phyloP scores from a whole-genome alignment of 2,329 filamentous ascomycete genomes.

The Cytospora paraplurivora region DNA sequence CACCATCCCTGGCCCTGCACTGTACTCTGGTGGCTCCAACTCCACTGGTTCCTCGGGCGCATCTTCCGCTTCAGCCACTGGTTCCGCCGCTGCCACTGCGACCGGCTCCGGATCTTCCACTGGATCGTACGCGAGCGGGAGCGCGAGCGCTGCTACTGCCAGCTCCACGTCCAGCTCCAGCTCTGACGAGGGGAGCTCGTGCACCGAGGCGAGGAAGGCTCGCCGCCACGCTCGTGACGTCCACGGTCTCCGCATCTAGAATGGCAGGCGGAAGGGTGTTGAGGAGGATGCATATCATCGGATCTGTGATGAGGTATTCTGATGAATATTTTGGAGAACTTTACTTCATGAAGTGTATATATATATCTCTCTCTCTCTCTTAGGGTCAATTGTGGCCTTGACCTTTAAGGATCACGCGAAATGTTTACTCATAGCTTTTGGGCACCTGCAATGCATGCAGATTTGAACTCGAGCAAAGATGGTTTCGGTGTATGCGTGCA shows the following conservation, averaged over 20 bases:
- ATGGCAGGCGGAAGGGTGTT: background rate
- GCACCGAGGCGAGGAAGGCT: constrained; percentile 7
- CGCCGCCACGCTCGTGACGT: constrained; percentile 26
- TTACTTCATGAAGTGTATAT: constrained; percentile 21
- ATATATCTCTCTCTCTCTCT: too few species aligned
- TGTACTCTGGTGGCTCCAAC: constrained; percentile 30
- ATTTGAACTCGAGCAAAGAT: background rate
- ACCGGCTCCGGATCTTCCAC: constrained; percentile 28
- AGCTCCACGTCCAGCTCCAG: constrained; percentile 14
- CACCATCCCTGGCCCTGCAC: constrained; percentile 35
- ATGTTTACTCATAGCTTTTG: constrained; percentile 6
- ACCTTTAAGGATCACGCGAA: constrained; percentile 11
- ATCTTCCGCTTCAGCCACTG: constrained; percentile 30
- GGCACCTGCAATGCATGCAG: constrained; percentile 12
- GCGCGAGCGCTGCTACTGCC: constrained; percentile 23
- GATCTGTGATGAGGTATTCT: background rate
- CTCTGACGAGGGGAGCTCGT: constrained; percentile 12
- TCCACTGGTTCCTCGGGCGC: constrained; percentile 31
- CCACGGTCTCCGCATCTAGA: constrained; percentile 13
- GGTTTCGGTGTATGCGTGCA: background rate
- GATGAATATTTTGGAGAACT: constrained; percentile 1
- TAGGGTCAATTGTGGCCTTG: constrained; percentile 8
- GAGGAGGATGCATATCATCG: background rate
- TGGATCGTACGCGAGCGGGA: constrained; percentile 6
- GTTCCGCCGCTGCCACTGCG: constrained; percentile 30